phyloP scores from a whole-genome alignment of 176 grass and related monocot species.

The Aegilops speltoides region DNA sequence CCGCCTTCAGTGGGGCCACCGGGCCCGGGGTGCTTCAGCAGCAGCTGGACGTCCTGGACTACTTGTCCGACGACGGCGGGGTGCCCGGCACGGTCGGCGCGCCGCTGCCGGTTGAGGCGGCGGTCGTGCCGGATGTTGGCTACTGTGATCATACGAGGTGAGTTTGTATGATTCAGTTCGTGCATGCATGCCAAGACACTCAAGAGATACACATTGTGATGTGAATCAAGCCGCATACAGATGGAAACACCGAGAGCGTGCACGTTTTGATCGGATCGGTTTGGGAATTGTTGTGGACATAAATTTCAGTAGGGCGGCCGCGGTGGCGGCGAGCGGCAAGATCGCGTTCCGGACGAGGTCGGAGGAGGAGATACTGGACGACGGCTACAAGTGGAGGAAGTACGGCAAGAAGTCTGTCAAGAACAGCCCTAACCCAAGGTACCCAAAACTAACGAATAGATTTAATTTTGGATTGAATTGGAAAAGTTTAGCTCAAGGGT shows the following conservation, averaged over 20 bases:
- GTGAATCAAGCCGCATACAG: not conserved
- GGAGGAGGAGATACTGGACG: constrained; percentile 54
- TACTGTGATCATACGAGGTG: constrained; percentile 16
- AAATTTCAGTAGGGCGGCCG: constrained; percentile 3
- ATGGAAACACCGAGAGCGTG: too few relatives aligned
- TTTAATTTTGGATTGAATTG: not conserved
- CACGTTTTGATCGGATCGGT: not conserved
- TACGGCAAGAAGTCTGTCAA: constrained; percentile 80
- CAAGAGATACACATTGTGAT: not conserved
- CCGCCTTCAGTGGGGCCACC: not conserved
- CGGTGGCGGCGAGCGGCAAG: constrained; percentile 12
- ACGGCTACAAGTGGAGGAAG: constrained; percentile 82
- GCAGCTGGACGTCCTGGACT: constrained; percentile 31
- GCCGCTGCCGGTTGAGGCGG: constrained; percentile 8
- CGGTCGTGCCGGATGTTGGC: constrained; percentile 14
- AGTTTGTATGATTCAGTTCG: not conserved
- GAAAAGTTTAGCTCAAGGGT: not conserved
- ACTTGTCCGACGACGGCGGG: constrained; percentile 34
- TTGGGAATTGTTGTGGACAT: not conserved
- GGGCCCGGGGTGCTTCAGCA: not conserved
- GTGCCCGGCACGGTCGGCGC: constrained; percentile 13
- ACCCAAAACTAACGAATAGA: not conserved
- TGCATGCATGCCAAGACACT: too few relatives aligned
- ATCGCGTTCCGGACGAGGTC: constrained; percentile 71
- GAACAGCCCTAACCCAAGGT: constrained; percentile 75